These are phyloP conservation scores for Geotrichum klebahnii DNA, from an alignment of 1,139 yeast genomes.

Conservation along the genomic window DNA sequence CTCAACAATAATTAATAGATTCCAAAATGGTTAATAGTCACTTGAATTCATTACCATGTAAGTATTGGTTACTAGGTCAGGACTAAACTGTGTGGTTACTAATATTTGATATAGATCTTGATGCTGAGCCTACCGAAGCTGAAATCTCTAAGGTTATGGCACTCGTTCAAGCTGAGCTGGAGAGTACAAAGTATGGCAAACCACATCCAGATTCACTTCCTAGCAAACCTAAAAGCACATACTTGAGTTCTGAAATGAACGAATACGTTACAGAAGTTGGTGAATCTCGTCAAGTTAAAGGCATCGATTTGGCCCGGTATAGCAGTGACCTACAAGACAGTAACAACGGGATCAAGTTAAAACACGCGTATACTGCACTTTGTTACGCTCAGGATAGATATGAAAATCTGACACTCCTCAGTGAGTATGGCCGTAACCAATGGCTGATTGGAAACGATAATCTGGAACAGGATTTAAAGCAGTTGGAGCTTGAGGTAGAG, in stretches of 20 bases:
- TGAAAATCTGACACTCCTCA: constrained; percentile 33
- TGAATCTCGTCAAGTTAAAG: constrained; percentile 24
- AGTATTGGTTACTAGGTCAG: constrained; percentile 2
- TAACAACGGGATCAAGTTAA: constrained; percentile 19
- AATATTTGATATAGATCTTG: constrained; percentile 25
- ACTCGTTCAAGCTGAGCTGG: constrained; percentile 25
- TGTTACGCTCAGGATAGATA: constrained; percentile 32
- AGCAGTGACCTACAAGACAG: constrained; percentile 26
- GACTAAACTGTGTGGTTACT: too few species aligned
- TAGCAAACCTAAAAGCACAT: neutral
- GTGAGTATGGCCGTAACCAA: constrained; percentile 35
- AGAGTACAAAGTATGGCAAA: neutral
- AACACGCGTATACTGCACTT: constrained; percentile 32
- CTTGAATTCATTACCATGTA: constrained; percentile 20
- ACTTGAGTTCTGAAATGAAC: constrained; percentile 1
- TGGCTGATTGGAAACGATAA: constrained; percentile 38
- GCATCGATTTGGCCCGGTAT: constrained; percentile 35
- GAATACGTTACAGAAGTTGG: constrained; percentile 2
- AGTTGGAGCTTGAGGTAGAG: constrained; percentile 28
- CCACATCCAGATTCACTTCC: constrained; percentile 17
- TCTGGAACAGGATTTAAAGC: constrained; percentile 29
- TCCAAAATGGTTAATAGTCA: constrained; percentile 14
- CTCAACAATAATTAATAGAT: too few species aligned
- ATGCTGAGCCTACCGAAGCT: constrained; percentile 26
- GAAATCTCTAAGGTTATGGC: constrained; percentile 24